Percentiles rank a stretch among this genome's conserved stretches.
phyloP scores from a whole-genome alignment of 345 rosid genomes.

The Eucalyptus paniculata region DNA sequence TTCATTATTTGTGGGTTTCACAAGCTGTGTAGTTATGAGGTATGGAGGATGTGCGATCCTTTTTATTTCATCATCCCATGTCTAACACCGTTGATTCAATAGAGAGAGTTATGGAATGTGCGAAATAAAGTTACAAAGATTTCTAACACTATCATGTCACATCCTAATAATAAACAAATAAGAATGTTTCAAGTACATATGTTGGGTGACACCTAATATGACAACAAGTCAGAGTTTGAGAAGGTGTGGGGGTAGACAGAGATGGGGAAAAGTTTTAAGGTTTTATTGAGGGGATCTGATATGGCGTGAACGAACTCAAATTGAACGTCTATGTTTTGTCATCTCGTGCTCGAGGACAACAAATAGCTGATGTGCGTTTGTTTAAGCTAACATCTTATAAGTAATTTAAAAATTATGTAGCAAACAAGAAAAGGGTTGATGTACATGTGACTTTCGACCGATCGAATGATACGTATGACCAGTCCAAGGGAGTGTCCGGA shows the following conservation, averaged over 20 bases:
- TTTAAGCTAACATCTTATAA: background rate
- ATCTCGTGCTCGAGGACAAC: background rate
- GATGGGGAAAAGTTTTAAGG: background rate
- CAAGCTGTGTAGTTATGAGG: background rate
- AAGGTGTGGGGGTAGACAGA: background rate
- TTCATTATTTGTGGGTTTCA: background rate
- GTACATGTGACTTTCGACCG: background rate
- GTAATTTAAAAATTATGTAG: background rate
- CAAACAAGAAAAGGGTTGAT: background rate
- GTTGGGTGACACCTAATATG: background rate
- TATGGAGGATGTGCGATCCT: background rate
- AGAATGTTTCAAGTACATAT: background rate
- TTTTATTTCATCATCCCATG: background rate
- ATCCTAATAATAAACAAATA: background rate
- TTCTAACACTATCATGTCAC: background rate
- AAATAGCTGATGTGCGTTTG: background rate
- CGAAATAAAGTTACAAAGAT: background rate
- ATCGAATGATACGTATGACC: background rate
- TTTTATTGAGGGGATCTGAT: background rate
- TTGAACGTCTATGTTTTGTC: too few relatives aligned
- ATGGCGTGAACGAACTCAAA: background rate
- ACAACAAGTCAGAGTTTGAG: background rate
- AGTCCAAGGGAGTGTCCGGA: background rate
- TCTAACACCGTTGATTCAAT: background rate
- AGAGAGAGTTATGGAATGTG: background rate